Conservation (phyloP, 345 rosid species). For the Rubroshorea leprosula region DNA sequence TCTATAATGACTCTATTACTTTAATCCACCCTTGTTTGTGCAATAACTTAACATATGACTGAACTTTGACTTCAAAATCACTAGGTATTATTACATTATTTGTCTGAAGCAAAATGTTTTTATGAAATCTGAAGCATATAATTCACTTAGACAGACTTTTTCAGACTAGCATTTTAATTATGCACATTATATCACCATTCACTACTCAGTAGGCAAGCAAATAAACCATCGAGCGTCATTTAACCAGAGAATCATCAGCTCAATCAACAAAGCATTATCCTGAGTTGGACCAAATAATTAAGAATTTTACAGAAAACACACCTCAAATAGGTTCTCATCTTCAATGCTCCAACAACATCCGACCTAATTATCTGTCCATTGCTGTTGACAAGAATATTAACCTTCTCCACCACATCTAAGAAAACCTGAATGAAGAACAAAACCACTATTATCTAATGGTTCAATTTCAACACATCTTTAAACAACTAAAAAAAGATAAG, state of each 20-base stretch:
- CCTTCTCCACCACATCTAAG: slow-evolving; percentile 53
- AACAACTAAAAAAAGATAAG: slow-evolving; percentile 9
- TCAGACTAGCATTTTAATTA: not conserved
- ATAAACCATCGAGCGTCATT: not conserved
- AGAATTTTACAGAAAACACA: slow-evolving; percentile 6
- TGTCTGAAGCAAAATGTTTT: not conserved
- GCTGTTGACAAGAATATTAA: slow-evolving; percentile 53
- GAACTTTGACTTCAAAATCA: no score
- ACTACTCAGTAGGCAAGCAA: not conserved
- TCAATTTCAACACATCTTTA: slow-evolving; percentile 13
- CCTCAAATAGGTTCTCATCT: slow-evolving; percentile 59
- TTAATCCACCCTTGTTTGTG: not conserved
- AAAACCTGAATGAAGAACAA: slow-evolving; percentile 35
- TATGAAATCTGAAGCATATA: not conserved
- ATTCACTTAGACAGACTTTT: not conserved
- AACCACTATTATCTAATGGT: not conserved
- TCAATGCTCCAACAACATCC: slow-evolving; percentile 52
- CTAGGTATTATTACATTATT: not conserved
- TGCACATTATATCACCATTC: not conserved
- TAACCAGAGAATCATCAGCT: not conserved
- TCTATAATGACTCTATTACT: not conserved
- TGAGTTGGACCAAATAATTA: not conserved
- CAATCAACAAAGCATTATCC: not conserved
- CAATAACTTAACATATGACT: not conserved
- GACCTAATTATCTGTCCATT: slow-evolving; percentile 51